Base-by-base conservation (phyloP, 176 grass and related monocot species). In the Elaeis guineensis region DNA sequence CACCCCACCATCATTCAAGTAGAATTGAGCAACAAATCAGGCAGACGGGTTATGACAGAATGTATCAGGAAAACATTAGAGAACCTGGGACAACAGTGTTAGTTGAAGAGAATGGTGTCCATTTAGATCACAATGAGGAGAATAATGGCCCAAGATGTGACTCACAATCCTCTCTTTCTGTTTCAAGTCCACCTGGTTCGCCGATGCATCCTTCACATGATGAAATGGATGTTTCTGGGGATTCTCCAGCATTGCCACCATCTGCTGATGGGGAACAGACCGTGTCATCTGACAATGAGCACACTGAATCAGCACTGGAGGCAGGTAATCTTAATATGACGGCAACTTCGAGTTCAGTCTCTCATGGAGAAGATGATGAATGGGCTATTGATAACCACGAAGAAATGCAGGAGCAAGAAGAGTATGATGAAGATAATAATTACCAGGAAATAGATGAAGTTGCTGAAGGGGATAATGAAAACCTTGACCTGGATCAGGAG, bases 141-240 rank as follows among this genome's bases (percentile, higher is more conserved):
- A 90, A 80, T 28, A 74, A 63, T 21, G 82, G 32, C 57, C 68
- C 87, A 66, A 62, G 69, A 71, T 89, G 83, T 54, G 84, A 75
- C 55, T 92, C 87, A 29, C 84, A 91, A 66, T 89, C 84, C 69
- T 91, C 84, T 69, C 70, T 97, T 73, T 97, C 87, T 71, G 79
- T 89, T 83, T 91, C 84, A 50, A 97, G 87, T 69, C 84, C 87
- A 66, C 93, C 87, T 51, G 82, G 77, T 65, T 97, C 81, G 22
- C 93, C 93, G 17, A 64, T 73, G 55, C 80, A 86, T 70, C 61
- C 88, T 75, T 91, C 81, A 24, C 93, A 97, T 69, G 78, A 97
- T 25, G 93, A 97, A 57, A 91, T 97, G 78, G 93, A 97, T 89
- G 86, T 95, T 66, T 83, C 77, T 59, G 80, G 86, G 17, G 92